Evolutionary conservation across 2,329 filamentous ascomycete genomes (phyloP).

Genomic region (Fusarium virguliforme): DNA sequence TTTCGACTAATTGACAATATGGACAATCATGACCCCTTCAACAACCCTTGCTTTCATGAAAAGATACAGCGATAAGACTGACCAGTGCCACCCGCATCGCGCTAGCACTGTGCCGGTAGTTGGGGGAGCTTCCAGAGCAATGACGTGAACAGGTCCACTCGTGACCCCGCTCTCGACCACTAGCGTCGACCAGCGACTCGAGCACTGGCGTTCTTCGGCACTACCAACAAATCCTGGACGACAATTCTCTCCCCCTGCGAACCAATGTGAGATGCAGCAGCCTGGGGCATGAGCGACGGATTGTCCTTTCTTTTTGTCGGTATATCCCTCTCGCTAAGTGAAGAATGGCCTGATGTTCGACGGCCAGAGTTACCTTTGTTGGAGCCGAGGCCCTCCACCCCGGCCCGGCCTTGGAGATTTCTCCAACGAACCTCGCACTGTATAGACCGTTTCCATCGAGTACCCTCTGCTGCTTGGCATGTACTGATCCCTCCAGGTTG

Average conservation of each 20-base stretch:
- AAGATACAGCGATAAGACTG: slow-evolving; percentile 3
- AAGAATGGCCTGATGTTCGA: slow-evolving; percentile 31
- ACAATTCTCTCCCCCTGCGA: background rate
- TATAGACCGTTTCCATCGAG: background rate
- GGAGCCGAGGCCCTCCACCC: slow-evolving; percentile 7
- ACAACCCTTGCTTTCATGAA: background rate
- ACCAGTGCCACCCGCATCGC: slow-evolving; percentile 5
- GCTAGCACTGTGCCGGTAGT: slow-evolving; percentile 17
- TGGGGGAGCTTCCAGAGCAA: slow-evolving; percentile 21
- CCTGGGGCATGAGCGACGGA: background rate
- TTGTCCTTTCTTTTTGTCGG: slow-evolving; percentile 18
- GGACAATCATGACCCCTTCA: background rate
- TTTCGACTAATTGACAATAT: background rate
- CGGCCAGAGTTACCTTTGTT: slow-evolving; percentile 6
- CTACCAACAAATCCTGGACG: slow-evolving; percentile 18
- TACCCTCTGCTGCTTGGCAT: slow-evolving; percentile 1
- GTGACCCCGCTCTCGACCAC: slow-evolving; percentile 16
- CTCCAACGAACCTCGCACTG: slow-evolving; percentile 2
- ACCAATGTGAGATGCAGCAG: slow-evolving; percentile 1
- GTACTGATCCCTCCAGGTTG: background rate
- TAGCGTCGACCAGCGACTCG: slow-evolving; percentile 18
- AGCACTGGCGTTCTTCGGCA: slow-evolving; percentile 29
- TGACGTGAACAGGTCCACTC: slow-evolving; percentile 37
- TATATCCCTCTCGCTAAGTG: slow-evolving; percentile 17
- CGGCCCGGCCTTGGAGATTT: slow-evolving; percentile 9